These are phyloP conservation scores for Fraxinus nigra DNA, from an alignment of 305 asterid species.

Conservation along the genomic window DNA sequence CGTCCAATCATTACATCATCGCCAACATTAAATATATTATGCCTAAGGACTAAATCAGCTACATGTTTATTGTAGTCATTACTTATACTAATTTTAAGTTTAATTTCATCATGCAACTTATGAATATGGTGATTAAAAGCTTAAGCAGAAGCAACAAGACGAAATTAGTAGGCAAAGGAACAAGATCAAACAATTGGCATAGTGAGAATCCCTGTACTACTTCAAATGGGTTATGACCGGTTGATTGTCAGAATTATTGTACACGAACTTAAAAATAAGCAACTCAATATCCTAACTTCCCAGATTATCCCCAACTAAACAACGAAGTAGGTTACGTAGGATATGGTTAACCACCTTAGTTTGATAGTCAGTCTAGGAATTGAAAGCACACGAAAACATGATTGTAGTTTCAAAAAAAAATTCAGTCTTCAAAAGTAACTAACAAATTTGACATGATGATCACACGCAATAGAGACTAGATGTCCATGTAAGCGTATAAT, in stretches of 20 bases:
- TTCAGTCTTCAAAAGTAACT: not conserved
- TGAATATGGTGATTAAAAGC: no score
- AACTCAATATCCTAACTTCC: not conserved
- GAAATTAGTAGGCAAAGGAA: not conserved
- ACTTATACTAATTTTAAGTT: no score
- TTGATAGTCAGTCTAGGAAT: not conserved
- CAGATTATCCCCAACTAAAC: not conserved
- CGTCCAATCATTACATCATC: not conserved
- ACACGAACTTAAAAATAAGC: not conserved
- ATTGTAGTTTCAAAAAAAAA: not conserved
- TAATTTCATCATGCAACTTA: no score
- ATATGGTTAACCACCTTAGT: not conserved
- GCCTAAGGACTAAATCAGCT: not conserved
- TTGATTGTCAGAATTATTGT: not conserved
- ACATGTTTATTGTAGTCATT: not conserved
- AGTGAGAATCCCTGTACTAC: not conserved
- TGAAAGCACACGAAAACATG: not conserved
- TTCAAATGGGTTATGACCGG: not conserved
- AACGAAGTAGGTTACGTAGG: not conserved
- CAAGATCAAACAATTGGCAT: not conserved
- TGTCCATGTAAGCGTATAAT: no score
- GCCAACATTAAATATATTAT: not conserved
- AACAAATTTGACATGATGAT: not conserved
- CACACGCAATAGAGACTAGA: no score
- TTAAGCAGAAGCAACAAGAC: no score